Percentiles rank a stretch among this genome's conserved stretches.
These are phyloP conservation scores for Fusarium xyrophilum DNA, from an alignment of 2,329 filamentous ascomycete species.

Conservation along the genomic window DNA sequence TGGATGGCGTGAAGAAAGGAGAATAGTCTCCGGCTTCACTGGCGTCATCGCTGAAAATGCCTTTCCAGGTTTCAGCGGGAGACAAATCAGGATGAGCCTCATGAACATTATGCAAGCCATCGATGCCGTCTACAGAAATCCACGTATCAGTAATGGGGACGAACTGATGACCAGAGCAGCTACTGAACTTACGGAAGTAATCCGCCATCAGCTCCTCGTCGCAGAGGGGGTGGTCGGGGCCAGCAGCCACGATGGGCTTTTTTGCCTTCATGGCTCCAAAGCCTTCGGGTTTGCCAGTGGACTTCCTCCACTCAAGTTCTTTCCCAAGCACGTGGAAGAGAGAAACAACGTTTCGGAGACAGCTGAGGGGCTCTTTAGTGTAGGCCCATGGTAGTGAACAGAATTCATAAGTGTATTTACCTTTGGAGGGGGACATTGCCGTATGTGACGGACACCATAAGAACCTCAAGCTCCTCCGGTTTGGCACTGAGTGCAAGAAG, in stretches of 20 bases:
- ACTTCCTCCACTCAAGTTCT: constrained; percentile 82
- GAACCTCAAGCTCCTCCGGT: constrained; percentile 83
- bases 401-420: constrained; percentile 51
- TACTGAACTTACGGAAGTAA: constrained; percentile 77
- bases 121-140: constrained; percentile 67
- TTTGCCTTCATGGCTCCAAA: constrained; percentile 74
- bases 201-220: constrained; percentile 82
- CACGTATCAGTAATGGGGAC: constrained; percentile 8
- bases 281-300: constrained; percentile 69
- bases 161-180: not conserved
- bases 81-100: constrained; percentile 75
- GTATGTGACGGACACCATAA: constrained; percentile 88
- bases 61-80: constrained; percentile 76
- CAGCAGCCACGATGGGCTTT: constrained; percentile 86
- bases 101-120: constrained; percentile 81
- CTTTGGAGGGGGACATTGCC: constrained; percentile 90
- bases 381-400: not conserved
- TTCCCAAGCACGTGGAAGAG: constrained; percentile 92
- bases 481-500: constrained; percentile 83
- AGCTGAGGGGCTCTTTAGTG: constrained; percentile 57
- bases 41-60: constrained; percentile 61
- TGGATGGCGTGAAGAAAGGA: constrained; percentile 77
- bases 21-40: constrained; percentile 55
- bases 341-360: constrained; percentile 85
- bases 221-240: constrained; percentile 83